Conservation (phyloP, 139 green algal species). For the Volvox reticuliferus region DNA sequence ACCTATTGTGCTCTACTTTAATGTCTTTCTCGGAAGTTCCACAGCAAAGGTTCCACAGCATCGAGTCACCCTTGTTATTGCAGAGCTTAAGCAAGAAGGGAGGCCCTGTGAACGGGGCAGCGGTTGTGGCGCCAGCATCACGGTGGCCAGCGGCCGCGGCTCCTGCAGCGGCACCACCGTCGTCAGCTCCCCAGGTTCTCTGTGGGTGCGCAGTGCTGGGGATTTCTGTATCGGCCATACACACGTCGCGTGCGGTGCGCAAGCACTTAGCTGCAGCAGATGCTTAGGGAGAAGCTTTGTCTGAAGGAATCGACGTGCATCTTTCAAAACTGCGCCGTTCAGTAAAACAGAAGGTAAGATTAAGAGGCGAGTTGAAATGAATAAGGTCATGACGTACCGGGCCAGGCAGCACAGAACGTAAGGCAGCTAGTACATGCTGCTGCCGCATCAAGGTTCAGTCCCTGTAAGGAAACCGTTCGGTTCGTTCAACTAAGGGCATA, state of each 20-base stretch:
- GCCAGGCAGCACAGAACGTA: no score
- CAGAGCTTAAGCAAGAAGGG: constrained; percentile 1
- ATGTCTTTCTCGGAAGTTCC: constrained; percentile 15
- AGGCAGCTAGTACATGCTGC: no score
- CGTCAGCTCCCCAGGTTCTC: not conserved
- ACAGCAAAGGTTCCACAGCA: constrained; percentile 27
- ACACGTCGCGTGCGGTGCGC: not conserved
- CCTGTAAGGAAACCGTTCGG: no score
- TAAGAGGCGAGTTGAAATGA: no score
- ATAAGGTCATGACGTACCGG: no score
- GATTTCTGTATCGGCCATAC: no score
- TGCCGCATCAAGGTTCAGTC: no score
- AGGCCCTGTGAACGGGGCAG: not conserved
- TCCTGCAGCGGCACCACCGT: not conserved
- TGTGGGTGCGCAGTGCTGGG: not conserved
- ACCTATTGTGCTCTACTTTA: constrained; percentile 22
- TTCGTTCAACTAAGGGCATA: no score
- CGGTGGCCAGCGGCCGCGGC: not conserved
- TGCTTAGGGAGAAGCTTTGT: no score
- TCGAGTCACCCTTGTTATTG: constrained; percentile 24
- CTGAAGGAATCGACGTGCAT: no score
- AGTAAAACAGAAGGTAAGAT: no score
- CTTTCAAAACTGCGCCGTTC: no score
- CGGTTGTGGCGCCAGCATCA: not conserved
- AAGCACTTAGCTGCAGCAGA: not conserved